phyloP scores from a whole-genome alignment of 768 basidiomycete species.

The Russula griseocarnosa region DNA sequence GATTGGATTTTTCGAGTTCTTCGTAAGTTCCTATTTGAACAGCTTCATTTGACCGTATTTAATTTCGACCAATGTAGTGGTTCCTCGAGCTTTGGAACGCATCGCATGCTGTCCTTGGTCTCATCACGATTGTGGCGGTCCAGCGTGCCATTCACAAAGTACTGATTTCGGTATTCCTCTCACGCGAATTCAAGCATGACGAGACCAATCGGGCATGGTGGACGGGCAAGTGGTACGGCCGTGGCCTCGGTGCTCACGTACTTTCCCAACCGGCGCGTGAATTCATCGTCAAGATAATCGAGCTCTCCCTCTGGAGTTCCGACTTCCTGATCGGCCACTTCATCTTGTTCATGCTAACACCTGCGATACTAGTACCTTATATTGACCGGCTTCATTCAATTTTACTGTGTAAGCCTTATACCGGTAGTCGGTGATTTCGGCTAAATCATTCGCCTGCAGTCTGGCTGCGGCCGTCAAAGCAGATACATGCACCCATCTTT shows the following conservation, averaged over 20 bases:
- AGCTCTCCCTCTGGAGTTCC: conserved; percentile 94
- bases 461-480: conserved; percentile 93
- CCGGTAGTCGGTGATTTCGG: conserved; percentile 8
- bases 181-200: conserved; percentile 97
- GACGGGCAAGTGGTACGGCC: conserved; percentile 97
- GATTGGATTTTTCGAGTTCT: conserved; percentile 93
- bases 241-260: conserved; percentile 85
- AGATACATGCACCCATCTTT: conserved; percentile 89
- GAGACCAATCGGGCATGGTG: conserved; percentile 99
- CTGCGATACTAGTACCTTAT: conserved; percentile 81
- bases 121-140: conserved; percentile 84
- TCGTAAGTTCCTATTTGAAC: conserved; percentile 48
- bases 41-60: background rate
- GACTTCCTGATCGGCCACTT: conserved; percentile 88
- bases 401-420: conserved; percentile 73
- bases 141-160: conserved; percentile 94
- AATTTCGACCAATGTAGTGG: conserved; percentile 52
- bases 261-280: conserved; percentile 96
- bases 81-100: conserved; percentile 95
- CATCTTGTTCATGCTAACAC: conserved; percentile 81
- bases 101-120: conserved; percentile 92
- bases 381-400: conserved; percentile 87
- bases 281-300: conserved; percentile 96
- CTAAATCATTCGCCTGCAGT: conserved; percentile 45
- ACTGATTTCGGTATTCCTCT: conserved; percentile 88